A percentile compares a stretch with the other conserved stretches of the same genome.
Evolutionary conservation across 768 basidiomycete genomes (phyloP).

Genomic region (Boletus patriciae): DNA sequence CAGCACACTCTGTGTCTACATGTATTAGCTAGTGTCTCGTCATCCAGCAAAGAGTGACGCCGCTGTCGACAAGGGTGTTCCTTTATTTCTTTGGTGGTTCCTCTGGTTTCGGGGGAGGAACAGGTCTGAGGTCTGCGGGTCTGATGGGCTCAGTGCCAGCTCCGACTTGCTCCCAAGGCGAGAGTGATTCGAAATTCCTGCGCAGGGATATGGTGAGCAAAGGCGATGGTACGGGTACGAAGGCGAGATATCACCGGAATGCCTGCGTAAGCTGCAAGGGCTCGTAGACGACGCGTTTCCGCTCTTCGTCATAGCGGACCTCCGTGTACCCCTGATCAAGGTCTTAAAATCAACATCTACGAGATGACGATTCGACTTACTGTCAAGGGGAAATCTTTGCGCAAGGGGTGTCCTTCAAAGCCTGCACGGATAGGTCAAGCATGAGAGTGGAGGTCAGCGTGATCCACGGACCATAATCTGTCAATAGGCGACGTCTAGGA

Average conservation of each 20-base stretch:
- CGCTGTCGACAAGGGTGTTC: not conserved
- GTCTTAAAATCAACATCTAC: not conserved
- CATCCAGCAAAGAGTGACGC: slow-evolving; percentile 3
- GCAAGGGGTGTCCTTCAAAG: slow-evolving; percentile 95
- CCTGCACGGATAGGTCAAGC: slow-evolving; percentile 42
- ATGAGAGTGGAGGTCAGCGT: not conserved
- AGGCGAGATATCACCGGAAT: slow-evolving; percentile 66
- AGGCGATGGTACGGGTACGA: not conserved
- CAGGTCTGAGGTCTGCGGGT: slow-evolving; percentile 73
- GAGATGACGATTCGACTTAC: slow-evolving; percentile 43
- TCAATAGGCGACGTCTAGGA: slow-evolving; percentile 87
- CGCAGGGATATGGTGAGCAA: not conserved
- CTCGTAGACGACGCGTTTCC: slow-evolving; percentile 96
- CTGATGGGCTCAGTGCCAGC: slow-evolving; percentile 51
- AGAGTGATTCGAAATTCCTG: slow-evolving; percentile 91
- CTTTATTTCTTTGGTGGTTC: slow-evolving; percentile 77
- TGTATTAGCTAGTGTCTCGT: slow-evolving; percentile 17
- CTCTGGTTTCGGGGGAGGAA: slow-evolving; percentile 73
- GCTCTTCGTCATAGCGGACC: slow-evolving; percentile 95
- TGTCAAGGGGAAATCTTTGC: slow-evolving; percentile 98
- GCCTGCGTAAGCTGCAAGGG: slow-evolving; percentile 97
- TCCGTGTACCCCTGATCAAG: slow-evolving; percentile 89
- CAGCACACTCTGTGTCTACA: slow-evolving; percentile 5
- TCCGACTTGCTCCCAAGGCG: slow-evolving; percentile 96
- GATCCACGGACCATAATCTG: slow-evolving; percentile 79